Percentiles rank a stretch among this genome's conserved stretches.
Conservation (phyloP, 805 yeast species). For the Candida gorgasii region DNA sequence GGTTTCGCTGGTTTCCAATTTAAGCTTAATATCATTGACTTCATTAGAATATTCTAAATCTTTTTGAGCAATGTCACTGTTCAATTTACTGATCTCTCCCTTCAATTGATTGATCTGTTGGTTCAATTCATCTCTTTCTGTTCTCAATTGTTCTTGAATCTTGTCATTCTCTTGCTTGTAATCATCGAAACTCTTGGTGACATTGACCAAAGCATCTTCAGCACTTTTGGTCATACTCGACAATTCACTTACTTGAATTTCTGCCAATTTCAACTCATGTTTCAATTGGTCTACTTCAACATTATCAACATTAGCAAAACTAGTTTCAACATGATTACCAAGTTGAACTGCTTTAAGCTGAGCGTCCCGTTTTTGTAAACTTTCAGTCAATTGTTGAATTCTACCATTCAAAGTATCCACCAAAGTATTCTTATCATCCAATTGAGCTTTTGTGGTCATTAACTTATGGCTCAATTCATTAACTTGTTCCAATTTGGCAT, state of each 20-base stretch:
- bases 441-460: constrained; percentile 38
- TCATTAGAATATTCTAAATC: constrained; percentile 24
- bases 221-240: constrained; percentile 63
- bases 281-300: constrained; percentile 16
- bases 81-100: constrained; percentile 22
- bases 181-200: constrained; percentile 56
- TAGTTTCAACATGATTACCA: constrained; percentile 3
- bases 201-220: constrained; percentile 59
- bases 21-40: constrained; percentile 26
- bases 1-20: constrained; percentile 21
- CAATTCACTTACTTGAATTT: constrained; percentile 59
- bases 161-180: constrained; percentile 27
- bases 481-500: constrained; percentile 57
- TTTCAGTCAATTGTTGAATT: constrained; percentile 25
- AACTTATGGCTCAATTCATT: constrained; percentile 53
- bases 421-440: constrained; percentile 40
- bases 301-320: constrained; percentile 6
- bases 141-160: constrained; percentile 20
- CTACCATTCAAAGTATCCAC: constrained; percentile 42
- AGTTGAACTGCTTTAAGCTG: constrained; percentile 21
- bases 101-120: constrained; percentile 21
- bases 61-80: constrained; percentile 20
- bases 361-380: constrained; percentile 22
- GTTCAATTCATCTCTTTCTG: constrained; percentile 26
- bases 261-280: constrained; percentile 55